A percentile compares a stretch with the other conserved stretches of the same genome.
phyloP scores from a whole-genome alignment of 345 rosid genomes.

The Gossypium arboreum region DNA sequence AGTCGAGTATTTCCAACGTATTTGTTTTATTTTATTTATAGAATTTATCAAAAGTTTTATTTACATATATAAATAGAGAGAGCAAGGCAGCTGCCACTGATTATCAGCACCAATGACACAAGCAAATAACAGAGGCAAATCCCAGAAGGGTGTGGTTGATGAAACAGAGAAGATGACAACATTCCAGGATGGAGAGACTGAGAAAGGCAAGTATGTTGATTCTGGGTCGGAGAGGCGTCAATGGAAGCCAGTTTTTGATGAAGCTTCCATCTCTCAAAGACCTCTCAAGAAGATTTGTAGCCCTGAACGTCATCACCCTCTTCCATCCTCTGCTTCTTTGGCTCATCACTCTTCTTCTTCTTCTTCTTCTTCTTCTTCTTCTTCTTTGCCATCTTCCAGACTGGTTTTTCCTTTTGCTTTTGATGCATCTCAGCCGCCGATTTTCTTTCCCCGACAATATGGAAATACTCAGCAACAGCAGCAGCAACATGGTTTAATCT shows the following conservation, averaged over 20 bases:
- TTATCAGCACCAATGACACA: constrained; percentile 36
- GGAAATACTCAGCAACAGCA: constrained; percentile 15
- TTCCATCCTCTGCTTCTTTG: constrained; percentile 24
- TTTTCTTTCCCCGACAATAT: constrained; percentile 32
- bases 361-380: constrained; percentile 17
- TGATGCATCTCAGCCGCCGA: constrained; percentile 37
- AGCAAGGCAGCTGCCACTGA: constrained; percentile 28
- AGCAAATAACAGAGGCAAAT: constrained; percentile 47
- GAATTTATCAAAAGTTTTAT: background rate
- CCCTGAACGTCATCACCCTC: constrained; percentile 46
- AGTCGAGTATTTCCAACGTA: background rate
- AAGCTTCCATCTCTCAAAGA: constrained; percentile 47
- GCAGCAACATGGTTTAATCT: constrained; percentile 28
- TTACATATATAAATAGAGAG: constrained; percentile 18
- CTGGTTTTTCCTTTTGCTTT: constrained; percentile 53
- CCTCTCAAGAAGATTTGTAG: constrained; percentile 66
- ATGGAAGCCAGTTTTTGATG: constrained; percentile 55
- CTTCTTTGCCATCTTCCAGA: constrained; percentile 31
- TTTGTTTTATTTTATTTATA: background rate
- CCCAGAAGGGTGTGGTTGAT: constrained; percentile 34
- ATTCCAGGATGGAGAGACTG: constrained; percentile 37
- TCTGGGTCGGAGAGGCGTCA: constrained; percentile 37
- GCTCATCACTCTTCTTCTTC: constrained; percentile 18
- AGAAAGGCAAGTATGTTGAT: constrained; percentile 32
- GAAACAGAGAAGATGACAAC: constrained; percentile 33